Evolutionary conservation across 2,329 filamentous ascomycete species (phyloP), one percentile per base, ranked within the genome.

Genomic region (Paecilomyces fulvus): DNA sequence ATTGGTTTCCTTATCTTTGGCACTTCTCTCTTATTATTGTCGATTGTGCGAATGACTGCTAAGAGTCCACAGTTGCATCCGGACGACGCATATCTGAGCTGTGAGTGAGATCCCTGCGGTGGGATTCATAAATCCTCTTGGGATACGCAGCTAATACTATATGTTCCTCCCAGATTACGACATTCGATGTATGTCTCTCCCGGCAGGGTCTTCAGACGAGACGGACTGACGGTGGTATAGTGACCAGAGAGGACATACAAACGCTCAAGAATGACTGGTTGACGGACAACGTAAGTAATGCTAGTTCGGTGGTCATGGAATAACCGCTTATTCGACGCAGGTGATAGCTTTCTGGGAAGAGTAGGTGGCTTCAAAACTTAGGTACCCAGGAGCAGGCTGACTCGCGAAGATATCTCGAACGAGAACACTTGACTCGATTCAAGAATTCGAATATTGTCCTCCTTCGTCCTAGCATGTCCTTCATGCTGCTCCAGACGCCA

Each of bases 271-370:
- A 89, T 73, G 94, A 96, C 79, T 99, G 94, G 94, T 80, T 99
- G 54, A 96, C 92, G 49, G 94, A 99, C 72, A 96, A 96, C 77
- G 89, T 92, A 79, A 63, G 82, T 75, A 58, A 57, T 57, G 37
- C 23, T 11, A 11, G 17, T 43, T 30, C 25, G 30, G 10, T 12
- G 43, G 31, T 9, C 9, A 17, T n/a, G n/a, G 28, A 51, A 12
- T 25, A 9, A 69, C 60, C 64, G 63, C 62, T 65, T 58, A 72
- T 54, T 55, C 52, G 23, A 25, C 53, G 50, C 64, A 92, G 89
- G 92, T 91, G 65, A 97, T 99, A 63, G 87, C 90, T 53, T 97
- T 99, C 71, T 99, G 94, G 92, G 89, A 97, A 81, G 92, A 97
- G 81, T 95, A 85, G 65, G 77, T 73, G 43, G 28, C 3, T n/a